These are phyloP conservation scores for Suaeda aralocaspica DNA, from an alignment of 148 eudicot species.

Conservation along the genomic window DNA sequence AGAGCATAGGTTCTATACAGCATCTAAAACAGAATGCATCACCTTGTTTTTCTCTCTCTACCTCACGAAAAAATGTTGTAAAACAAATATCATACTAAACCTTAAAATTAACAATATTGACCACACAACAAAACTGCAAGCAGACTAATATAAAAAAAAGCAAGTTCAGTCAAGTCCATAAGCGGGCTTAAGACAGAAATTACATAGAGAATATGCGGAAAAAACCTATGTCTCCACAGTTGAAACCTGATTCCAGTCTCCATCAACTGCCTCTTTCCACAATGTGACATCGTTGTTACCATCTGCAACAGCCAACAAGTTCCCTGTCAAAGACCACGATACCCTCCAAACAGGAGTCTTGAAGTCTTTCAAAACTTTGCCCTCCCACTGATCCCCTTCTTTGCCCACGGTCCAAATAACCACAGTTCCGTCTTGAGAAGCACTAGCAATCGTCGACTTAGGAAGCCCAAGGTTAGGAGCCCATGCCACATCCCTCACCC, in stretches of 20 bases:
- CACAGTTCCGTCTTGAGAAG: slow-evolving; percentile 88
- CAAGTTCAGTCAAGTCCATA: slow-evolving; percentile 19
- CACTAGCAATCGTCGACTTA: slow-evolving; percentile 86
- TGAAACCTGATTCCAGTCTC: slow-evolving; percentile 80
- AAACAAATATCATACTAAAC: slow-evolving; percentile 19
- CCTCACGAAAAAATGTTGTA: slow-evolving; percentile 14
- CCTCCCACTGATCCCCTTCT: slow-evolving; percentile 90
- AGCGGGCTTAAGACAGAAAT: slow-evolving; percentile 17
- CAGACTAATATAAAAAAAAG: neutral
- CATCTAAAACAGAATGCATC: slow-evolving; percentile 15
- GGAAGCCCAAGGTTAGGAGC: slow-evolving; percentile 94
- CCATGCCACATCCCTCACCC: slow-evolving; percentile 96
- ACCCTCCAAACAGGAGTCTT: slow-evolving; percentile 91
- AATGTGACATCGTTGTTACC: slow-evolving; percentile 73
- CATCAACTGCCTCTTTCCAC: slow-evolving; percentile 95
- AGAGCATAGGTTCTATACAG: neutral
- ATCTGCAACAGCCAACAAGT: slow-evolving; percentile 88
- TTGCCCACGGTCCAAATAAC: slow-evolving; percentile 80
- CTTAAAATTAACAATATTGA: slow-evolving; percentile 16
- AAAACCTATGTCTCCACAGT: slow-evolving; percentile 58
- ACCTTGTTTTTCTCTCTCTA: slow-evolving; percentile 15
- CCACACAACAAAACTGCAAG: slow-evolving; percentile 21
- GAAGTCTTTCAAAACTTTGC: slow-evolving; percentile 76
- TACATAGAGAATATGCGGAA: slow-evolving; percentile 17
- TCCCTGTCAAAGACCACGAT: slow-evolving; percentile 90